Base-by-base conservation (phyloP, 129 eudicot species). In the Gnaphalium uliginosum region DNA sequence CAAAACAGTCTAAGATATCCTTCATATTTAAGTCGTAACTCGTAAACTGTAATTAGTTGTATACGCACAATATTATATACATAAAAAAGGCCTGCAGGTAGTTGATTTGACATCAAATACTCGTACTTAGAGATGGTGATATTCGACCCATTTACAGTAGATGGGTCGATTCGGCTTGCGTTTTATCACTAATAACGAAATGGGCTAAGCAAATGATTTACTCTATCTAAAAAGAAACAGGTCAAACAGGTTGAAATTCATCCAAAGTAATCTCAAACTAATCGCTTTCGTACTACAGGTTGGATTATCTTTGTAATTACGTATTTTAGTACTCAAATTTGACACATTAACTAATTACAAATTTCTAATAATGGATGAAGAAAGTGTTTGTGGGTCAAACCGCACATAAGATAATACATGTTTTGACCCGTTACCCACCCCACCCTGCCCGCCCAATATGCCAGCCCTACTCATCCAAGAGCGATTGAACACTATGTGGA, bases 241-340 rank as follows among this genome's bases (percentile, higher is more conserved):
- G 41, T 69, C 59, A 68, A 41, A 68, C 33, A 8, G 15, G 35
- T 41, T 69, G 41, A 69, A 69, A 24, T 30, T 43, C 58, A 43
- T 41, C 59, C 15, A 5, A 43, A 46, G 25, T 68, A 54, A 43
- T 33, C 25, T 24, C 30, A 68, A 23, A 41, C 25, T 46, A 69
- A 69, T 14, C 15, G 33, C 14, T 9, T 23, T 10, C 23, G 51
- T 69, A 43, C 4, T 21, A 19, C 24, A 14, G 29, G 4, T 43
- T 46, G 1, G 53, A 69, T 43, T 24, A 68, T 23, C 27, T 24
- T 23, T 24, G 17, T 46, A 7, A 27, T 15, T 23, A 43, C 4
- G 25, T 66, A 39, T 24, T 68, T 19, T 22, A 11, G 71, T 35
- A 11, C 9, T 56, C 61, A 56, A 4, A 53, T 21, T n/a, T 56